Base-by-base conservation (phyloP, 768 basidiomycete species). In the Pleurotus tuoliensis region DNA sequence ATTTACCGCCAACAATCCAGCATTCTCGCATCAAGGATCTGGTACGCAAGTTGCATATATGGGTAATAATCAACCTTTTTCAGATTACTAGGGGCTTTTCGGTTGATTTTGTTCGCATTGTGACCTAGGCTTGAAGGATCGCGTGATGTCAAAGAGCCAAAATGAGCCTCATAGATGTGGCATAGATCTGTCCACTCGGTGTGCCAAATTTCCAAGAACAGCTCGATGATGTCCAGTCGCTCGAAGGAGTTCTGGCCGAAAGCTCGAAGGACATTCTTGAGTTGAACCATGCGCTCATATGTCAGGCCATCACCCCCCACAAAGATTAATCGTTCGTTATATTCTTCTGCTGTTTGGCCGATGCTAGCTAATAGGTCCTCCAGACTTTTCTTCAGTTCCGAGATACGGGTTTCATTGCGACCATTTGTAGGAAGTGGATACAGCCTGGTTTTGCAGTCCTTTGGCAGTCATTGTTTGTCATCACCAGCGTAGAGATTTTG, bases 171-270 rank as follows among this genome's bases (percentile, higher is more conserved):
- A 39, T 60, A 68, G 16, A 70, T 54, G 2, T 61, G 59, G 54
- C 66, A 67, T 13, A 70, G 58, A 47, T 69, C 58, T 2, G 63
- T 70, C 69, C 70, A 71, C 43, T 65, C 59, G 0, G 66, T 64
- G 50, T 71, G 69, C 70, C 69, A 71, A 47, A 55, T 56, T 25
- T 62, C 59, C 1, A 71, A 63, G 1, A 67, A 13, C 1, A 69
- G 69, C 40, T 68, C 57, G 15, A 68, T 47, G 30, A 62, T 37
- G 1, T 59, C 57, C 43, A 71, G 30, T 4, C 16, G 9, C 9
- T 46, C 44, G 9, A 46, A 9, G 16, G 24, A 22, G 34, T 48
- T 48, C 8, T 22, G 9, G 9, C 47, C 47, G 6, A 27, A 25
- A 27, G 34, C 34, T 22, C 5, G 47, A 12, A 48, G 47, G 11